Evolutionary conservation across 371 early-diverging fungal species (phyloP), one percentile per base, ranked within the genome.

Genomic region (Haplosporangium sp.): DNA sequence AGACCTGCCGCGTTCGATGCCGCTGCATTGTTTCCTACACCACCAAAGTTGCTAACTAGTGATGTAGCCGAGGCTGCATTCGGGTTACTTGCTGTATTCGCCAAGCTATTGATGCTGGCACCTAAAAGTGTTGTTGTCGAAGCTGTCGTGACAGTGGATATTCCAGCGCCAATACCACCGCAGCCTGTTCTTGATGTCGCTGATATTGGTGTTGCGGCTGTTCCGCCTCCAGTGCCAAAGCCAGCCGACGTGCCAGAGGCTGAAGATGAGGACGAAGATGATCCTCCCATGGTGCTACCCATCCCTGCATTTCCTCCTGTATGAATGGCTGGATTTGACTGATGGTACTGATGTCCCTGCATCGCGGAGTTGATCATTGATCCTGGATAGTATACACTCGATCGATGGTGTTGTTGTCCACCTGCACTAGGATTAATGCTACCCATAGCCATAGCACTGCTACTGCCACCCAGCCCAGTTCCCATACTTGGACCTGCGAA

Each of bases 281-380:
- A 29, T 29, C 29, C 29, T 29, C 29, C 29, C 29, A 29, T 29
- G 29, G 29, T 29, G 29, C 55, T 47, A 47, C 42, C 14, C 46
- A 9, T 47, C 14, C 43, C 64, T 6, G 40, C 6, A 18, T 2
- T 18, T 6, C 10, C 14, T 61, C 43, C 46, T 9, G 53, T 11
- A n/a, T 20, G 29, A 21, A 61, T 50, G 0, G 58, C 14, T 1
- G 67, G 54, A 58, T 40, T 73, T 3, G 75, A 54, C 6, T 52
- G 55, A 47, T 65, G 65, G 48, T 74, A 64, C 58, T 69, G 75
- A 46, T 62, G 58, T 5, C 70, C 67, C 6, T 70, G 76, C 60
- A 64, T 66, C 20, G 62, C 63, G 14, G 71, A 63, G 23, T 13
- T 75, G 45, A 69, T 62, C 14, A 38, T 53, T 0, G 66, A 55